Evolutionary conservation across 805 yeast species (phyloP), one percentile per base, ranked within the genome.

Genomic region (Kluyveromyces nonfermentans): DNA sequence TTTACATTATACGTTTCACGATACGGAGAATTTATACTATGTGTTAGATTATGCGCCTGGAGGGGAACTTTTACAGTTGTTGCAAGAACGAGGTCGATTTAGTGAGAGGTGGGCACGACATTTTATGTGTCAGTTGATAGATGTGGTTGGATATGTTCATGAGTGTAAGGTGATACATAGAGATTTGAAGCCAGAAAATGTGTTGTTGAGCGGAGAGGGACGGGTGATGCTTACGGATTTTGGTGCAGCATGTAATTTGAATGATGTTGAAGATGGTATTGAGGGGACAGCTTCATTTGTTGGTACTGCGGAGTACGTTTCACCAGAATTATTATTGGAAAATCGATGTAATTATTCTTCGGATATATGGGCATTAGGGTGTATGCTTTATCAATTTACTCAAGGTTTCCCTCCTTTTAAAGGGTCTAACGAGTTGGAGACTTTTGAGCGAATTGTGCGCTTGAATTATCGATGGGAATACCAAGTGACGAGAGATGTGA

Each of bases 301-400:
- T 3, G 98, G 98, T 0, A 90, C 98, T 1, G 97, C 97, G 0
- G 97, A 89, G 59, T 89, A 89, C 57, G 96, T 93, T 2, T 82
- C 95, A 0, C 98, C 97, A 0, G 98, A 93, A 61, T 67, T 93
- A 34, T 68, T 93, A 40, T 74, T 80, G 40, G 72, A 76, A 54
- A 93, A 90, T 60, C 70, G 74, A 32, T 86, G 95, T 57, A 93
- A 95, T 16, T 84, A 78, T 56, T 82, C 82, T 49, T 74, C 90
- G 28, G 97, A 88, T 60, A 64, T 85, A n/a, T 88, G 97, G 97
- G 96, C 97, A 1, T 62, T 87, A 44, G 97, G 96, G 1, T 88
- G 97, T 63, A 84, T 88, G 32, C 63, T 89, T 33, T 88, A 73
- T 60, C 97, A 88, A 62, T 73, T 89, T 56, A 73, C 85, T 42